Conservation (phyloP, 768 basidiomycete species). For the Trametopsis cervina region DNA sequence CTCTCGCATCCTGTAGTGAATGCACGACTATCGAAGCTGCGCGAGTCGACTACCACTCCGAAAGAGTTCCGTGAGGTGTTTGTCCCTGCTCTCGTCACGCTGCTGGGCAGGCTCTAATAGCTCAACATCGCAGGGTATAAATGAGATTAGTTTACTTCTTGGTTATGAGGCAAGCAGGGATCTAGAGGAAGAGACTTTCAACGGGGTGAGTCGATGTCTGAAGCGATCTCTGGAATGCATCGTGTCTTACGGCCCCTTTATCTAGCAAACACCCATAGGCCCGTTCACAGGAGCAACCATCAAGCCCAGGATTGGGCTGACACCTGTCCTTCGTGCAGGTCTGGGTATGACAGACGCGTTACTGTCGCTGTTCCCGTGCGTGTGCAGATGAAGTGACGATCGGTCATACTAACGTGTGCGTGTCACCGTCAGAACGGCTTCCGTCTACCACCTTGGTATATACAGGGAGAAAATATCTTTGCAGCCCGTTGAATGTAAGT, state of each 20-base stretch:
- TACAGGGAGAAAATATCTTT: conserved; percentile 82
- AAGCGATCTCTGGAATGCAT: background rate
- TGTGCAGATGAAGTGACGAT: conserved; percentile 11
- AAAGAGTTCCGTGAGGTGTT: conserved; percentile 77
- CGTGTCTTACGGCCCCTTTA: background rate
- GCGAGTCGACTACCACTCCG: conserved; percentile 49
- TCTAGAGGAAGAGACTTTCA: conserved; percentile 54
- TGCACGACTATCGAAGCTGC: conserved; percentile 64
- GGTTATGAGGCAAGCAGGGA: conserved; percentile 78
- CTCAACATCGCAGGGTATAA: conserved; percentile 49
- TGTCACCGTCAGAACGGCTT: conserved; percentile 46
- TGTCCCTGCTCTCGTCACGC: background rate
- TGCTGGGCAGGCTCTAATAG: background rate
- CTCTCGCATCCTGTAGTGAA: conserved; percentile 69
- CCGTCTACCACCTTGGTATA: conserved; percentile 87
- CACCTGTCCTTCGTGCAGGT: conserved; percentile 90
- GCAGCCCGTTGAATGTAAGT: conserved; percentile 85
- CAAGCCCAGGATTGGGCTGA: conserved; percentile 74
- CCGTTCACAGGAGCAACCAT: conserved; percentile 71
- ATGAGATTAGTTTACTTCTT: conserved; percentile 67
- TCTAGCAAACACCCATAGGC: conserved; percentile 71
- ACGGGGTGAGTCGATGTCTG: conserved; percentile 45
- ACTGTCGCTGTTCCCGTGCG: conserved; percentile 79
- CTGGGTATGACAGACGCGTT: conserved; percentile 90
- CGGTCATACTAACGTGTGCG: background rate